phyloP scores from a whole-genome alignment of 2,329 filamentous ascomycete genomes.

The Aspergillus ochraceoroseus region DNA sequence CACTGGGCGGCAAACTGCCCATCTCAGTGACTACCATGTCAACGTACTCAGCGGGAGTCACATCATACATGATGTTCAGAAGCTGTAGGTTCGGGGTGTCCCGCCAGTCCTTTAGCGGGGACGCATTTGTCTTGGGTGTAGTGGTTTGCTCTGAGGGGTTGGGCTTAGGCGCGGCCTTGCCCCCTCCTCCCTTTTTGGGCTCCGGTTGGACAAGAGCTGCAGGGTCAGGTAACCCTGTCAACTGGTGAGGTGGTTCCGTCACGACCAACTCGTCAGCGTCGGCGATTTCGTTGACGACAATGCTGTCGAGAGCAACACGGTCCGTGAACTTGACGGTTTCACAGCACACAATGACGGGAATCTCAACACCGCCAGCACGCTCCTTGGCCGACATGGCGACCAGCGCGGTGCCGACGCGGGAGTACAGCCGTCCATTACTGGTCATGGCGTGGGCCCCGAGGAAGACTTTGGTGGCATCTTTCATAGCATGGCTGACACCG shows the following conservation, averaged over 20 bases:
- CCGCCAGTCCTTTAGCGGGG: conserved; percentile 51
- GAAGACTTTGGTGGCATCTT: conserved; percentile 67
- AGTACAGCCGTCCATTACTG: conserved; percentile 87
- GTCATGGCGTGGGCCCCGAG: conserved; percentile 92
- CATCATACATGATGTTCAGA: conserved; percentile 80
- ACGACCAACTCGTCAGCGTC: conserved; percentile 62
- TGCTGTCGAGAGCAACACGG: conserved; percentile 82
- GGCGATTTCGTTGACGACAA: conserved; percentile 90
- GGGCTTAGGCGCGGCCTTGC: conserved; percentile 24
- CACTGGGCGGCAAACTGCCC: conserved; percentile 77
- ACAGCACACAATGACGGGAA: conserved; percentile 82
- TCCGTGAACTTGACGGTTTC: conserved; percentile 95
- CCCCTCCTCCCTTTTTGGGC: conserved; percentile 32
- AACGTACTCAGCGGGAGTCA: conserved; percentile 80
- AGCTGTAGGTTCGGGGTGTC: conserved; percentile 59
- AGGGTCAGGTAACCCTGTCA: conserved; percentile 31
- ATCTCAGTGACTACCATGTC: conserved; percentile 88
- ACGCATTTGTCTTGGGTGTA: conserved; percentile 26
- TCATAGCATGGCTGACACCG: conserved; percentile 68
- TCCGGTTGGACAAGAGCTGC: conserved; percentile 23
- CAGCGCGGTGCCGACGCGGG: conserved; percentile 77
- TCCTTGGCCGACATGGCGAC: conserved; percentile 78
- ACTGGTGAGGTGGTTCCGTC: conserved; percentile 28
- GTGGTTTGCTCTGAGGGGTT: conserved; percentile 21
- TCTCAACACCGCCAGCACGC: conserved; percentile 51